These are phyloP conservation scores for Lecanicillium sp. DNA, from an alignment of 2,329 filamentous ascomycete species.

Conservation along the genomic window DNA sequence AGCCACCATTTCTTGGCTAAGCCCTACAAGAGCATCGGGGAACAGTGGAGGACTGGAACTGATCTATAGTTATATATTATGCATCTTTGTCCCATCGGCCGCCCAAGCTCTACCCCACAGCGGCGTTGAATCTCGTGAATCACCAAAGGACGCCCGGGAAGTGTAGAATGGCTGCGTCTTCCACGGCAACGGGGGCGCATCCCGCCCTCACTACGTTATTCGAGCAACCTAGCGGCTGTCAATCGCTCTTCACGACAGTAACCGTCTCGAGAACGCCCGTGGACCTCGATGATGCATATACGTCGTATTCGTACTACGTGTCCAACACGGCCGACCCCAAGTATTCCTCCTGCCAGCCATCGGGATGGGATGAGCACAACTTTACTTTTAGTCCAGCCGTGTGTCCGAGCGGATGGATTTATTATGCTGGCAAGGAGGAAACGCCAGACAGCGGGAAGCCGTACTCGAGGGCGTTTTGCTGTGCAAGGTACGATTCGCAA, in stretches of 20 bases:
- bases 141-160: too few species aligned
- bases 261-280: too few species aligned
- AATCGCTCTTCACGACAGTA: not conserved
- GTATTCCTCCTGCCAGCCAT: constrained; percentile 2
- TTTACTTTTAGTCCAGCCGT: constrained; percentile 4
- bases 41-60: too few species aligned
- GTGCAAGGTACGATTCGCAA: constrained; percentile 4
- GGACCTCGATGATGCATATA: not conserved
- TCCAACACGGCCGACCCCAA: not conserved
- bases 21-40: too few species aligned
- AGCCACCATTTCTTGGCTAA: too few species aligned
- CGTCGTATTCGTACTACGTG: not conserved
- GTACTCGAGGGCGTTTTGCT: constrained; percentile 1
- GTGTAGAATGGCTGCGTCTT: not conserved
- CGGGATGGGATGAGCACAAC: constrained; percentile 3
- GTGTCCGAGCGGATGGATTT: constrained; percentile 4
- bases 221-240: not conserved
- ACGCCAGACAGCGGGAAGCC: not conserved
- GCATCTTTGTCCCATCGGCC: too few species aligned
- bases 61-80: too few species aligned
- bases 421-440: not conserved
- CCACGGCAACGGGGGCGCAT: not conserved
- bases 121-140: too few species aligned
- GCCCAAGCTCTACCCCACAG: too few species aligned
- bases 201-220: constrained; percentile 2